A percentile compares a stretch with the other conserved stretches of the same genome.
These are phyloP conservation scores for Aspergillus spinulosporus DNA, from an alignment of 2,329 filamentous ascomycete genomes.

Conservation along the genomic window DNA sequence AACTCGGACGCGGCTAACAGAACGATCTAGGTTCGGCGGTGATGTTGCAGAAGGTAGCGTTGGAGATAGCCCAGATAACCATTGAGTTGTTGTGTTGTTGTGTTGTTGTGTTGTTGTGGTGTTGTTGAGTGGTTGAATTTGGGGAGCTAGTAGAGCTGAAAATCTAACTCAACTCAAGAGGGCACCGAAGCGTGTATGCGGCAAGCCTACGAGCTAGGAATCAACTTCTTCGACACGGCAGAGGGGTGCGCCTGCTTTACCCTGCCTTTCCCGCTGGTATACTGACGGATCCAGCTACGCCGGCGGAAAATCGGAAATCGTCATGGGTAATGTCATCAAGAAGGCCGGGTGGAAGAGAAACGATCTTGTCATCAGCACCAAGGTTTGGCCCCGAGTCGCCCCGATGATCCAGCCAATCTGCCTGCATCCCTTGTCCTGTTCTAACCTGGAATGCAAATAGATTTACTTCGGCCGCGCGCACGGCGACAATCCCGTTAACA, in stretches of 20 bases:
- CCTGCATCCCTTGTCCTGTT: too few species aligned
- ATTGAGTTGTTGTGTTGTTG: too few species aligned
- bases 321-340: slow-evolving; percentile 59
- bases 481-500: slow-evolving; percentile 65
- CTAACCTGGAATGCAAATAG: slow-evolving; percentile 27
- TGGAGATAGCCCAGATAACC: too few species aligned
- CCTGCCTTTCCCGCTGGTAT: too few species aligned
- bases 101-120: too few species aligned
- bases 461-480: slow-evolving; percentile 65
- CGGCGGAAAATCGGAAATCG: slow-evolving; percentile 53
- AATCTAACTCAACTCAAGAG: slow-evolving; percentile 17
- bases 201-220: slow-evolving; percentile 57
- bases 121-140: background rate
- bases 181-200: slow-evolving; percentile 43
- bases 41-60: slow-evolving; percentile 9
- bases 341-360: slow-evolving; percentile 59
- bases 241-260: slow-evolving; percentile 39
- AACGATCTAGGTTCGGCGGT: slow-evolving; percentile 6
- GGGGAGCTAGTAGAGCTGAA: background rate
- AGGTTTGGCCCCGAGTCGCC: slow-evolving; percentile 20
- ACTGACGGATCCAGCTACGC: slow-evolving; percentile 42
- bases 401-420: background rate
- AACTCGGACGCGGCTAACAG: background rate
- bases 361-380: slow-evolving; percentile 46
- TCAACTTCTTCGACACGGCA: slow-evolving; percentile 61